A percentile compares a stretch with the other conserved stretches of the same genome.
These are phyloP conservation scores for rapeseed (Brassica napus) DNA, from an alignment of 345 rosid species.

Conservation along the genomic window DNA sequence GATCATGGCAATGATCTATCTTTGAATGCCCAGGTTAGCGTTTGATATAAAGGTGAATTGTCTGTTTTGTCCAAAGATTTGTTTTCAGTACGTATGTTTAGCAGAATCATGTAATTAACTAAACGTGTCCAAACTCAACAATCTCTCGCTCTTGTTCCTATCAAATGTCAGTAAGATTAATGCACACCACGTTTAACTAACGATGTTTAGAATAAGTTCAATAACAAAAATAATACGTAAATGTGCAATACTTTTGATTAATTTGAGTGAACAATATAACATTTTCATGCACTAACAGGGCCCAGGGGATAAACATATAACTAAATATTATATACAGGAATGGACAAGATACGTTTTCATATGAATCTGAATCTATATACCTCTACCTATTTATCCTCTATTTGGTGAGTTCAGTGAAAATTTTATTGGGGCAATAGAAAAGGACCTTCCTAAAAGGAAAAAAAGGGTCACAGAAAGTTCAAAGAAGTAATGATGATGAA, in stretches of 20 bases:
- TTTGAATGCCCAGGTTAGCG: background rate
- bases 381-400: conserved; percentile 22
- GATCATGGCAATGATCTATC: background rate
- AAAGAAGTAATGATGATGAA: conserved; percentile 74
- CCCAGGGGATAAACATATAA: background rate
- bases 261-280: background rate
- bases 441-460: conserved; percentile 39
- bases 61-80: background rate
- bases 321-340: background rate
- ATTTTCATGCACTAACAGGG: background rate
- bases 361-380: conserved; percentile 21
- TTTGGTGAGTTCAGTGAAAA: conserved; percentile 37
- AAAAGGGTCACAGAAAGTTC: conserved; percentile 45
- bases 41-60: background rate
- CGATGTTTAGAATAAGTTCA: background rate
- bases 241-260: background rate
- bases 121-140: background rate
- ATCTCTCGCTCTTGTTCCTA: background rate
- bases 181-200: background rate
- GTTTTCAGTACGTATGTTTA: background rate
- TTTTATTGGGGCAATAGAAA: conserved; percentile 54
- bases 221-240: background rate
- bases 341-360: conserved; percentile 14
- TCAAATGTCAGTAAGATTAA: background rate
- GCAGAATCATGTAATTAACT: background rate